Percentiles rank a stretch among this genome's conserved stretches.
phyloP scores from a whole-genome alignment of 305 asterid genomes.

The Fraxinus dipetala region DNA sequence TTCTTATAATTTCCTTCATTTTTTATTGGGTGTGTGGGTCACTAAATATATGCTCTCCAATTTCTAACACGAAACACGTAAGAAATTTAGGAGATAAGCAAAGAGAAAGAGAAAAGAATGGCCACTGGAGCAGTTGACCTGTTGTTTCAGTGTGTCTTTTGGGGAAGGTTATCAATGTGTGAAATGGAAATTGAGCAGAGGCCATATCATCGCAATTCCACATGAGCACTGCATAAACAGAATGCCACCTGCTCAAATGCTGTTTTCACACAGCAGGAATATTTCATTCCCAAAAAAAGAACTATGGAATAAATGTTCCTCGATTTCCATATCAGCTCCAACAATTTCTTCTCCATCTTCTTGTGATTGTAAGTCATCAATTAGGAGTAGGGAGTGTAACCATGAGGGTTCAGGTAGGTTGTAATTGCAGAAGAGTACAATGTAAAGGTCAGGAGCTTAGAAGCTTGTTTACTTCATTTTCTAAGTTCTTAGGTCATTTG shows the following conservation, averaged over 20 bases:
- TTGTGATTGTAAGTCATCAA: background rate
- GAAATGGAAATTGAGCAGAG: constrained; percentile 32
- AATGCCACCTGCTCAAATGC: background rate
- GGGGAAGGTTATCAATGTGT: constrained; percentile 33
- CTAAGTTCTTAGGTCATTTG: too few relatives aligned
- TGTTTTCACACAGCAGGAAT: constrained; percentile 23
- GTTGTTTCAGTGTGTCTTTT: constrained; percentile 27
- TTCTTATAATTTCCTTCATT: too few relatives aligned
- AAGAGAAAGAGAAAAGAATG: background rate
- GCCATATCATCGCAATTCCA: constrained; percentile 36
- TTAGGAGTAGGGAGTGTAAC: background rate
- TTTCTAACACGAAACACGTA: background rate
- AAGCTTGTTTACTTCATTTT: too few relatives aligned
- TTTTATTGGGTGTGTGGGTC: too few relatives aligned
- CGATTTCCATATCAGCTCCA: constrained; percentile 1
- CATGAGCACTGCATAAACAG: constrained; percentile 29
- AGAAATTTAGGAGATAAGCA: background rate
- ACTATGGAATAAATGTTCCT: constrained; percentile 15
- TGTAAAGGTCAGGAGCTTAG: background rate
- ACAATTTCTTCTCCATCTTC: constrained; percentile 14
- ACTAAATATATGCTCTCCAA: too few relatives aligned
- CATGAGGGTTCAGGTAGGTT: background rate
- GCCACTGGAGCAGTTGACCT: constrained; percentile 27
- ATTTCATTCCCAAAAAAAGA: constrained; percentile 20
- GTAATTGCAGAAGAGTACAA: background rate